Conservation (phyloP, 257 asterid genomes). For the Verbena officinalis region DNA sequence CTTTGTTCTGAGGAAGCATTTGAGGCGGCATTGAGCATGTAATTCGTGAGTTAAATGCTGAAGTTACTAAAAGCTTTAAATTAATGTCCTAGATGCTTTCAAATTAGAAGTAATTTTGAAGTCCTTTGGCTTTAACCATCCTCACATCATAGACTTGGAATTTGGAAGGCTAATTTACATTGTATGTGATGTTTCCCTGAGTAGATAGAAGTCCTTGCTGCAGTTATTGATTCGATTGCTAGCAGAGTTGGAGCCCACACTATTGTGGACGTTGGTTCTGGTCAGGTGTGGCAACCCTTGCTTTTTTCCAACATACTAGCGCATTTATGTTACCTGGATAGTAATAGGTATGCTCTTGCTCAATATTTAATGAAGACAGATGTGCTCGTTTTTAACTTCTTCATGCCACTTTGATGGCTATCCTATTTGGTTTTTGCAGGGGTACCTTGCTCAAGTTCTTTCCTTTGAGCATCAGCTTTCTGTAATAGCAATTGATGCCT, state of each 20-base stretch:
- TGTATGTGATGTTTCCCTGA: slow-evolving; percentile 34
- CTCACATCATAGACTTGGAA: slow-evolving; percentile 22
- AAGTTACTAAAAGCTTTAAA: no score
- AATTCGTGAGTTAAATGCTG: slow-evolving; percentile 9
- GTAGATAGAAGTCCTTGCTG: slow-evolving; percentile 82
- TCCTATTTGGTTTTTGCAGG: slow-evolving; percentile 47
- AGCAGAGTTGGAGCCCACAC: slow-evolving; percentile 56
- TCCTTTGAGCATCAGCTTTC: slow-evolving; percentile 75
- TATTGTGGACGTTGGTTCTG: slow-evolving; percentile 87
- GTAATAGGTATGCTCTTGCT: slow-evolving; percentile 1
- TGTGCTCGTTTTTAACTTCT: background rate
- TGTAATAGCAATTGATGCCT: slow-evolving; percentile 91
- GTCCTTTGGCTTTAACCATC: slow-evolving; percentile 17
- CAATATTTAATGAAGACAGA: background rate
- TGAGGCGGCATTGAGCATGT: slow-evolving; percentile 18
- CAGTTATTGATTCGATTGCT: slow-evolving; percentile 62
- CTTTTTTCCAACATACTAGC: background rate
- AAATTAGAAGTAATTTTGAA: slow-evolving; percentile 17
- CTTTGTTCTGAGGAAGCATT: background rate
- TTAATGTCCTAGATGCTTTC: no score
- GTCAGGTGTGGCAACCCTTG: slow-evolving; percentile 65
- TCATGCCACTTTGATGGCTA: slow-evolving; percentile 16
- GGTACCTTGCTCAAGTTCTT: slow-evolving; percentile 95
- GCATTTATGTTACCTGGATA: background rate
- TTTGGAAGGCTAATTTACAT: slow-evolving; percentile 31